phyloP scores from a whole-genome alignment of 2,329 filamentous ascomycete genomes.

The Fusarium cicatricum region DNA sequence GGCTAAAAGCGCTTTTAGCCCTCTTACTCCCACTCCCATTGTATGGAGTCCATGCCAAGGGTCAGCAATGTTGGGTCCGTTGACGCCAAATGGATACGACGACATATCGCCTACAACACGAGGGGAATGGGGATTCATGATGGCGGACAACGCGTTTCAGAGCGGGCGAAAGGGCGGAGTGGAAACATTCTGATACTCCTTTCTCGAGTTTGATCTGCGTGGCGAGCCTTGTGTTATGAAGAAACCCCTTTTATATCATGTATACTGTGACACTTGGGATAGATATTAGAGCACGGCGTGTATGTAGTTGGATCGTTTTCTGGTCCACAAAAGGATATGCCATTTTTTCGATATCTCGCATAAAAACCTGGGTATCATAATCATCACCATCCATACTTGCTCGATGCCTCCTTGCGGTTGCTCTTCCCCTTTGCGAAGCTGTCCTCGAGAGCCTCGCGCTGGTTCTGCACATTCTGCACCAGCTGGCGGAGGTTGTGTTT shows the following conservation, averaged over 20 bases:
- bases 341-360: constrained; percentile 22
- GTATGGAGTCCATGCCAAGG: constrained; percentile 32
- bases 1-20: constrained; percentile 34
- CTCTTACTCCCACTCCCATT: constrained; percentile 32
- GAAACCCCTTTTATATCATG: constrained; percentile 17
- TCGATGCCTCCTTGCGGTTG: constrained; percentile 83
- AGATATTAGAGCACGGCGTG: constrained; percentile 20
- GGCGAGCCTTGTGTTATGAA: constrained; percentile 18
- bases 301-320: not conserved
- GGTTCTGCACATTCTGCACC: constrained; percentile 81
- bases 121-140: constrained; percentile 70
- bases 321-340: constrained; percentile 6
- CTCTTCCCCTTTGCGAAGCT: constrained; percentile 84
- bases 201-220: constrained; percentile 6
- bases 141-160: constrained; percentile 57
- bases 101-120: constrained; percentile 70
- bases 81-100: constrained; percentile 67
- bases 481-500: constrained; percentile 92
- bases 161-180: constrained; percentile 58
- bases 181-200: constrained; percentile 43
- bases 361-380: constrained; percentile 36
- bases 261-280: constrained; percentile 14
- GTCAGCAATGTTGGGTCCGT: constrained; percentile 51
- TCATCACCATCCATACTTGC: constrained; percentile 79
- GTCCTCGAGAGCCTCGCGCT: constrained; percentile 89